phyloP scores from a whole-genome alignment of 2,329 filamentous ascomycete species.

The Thelonectria rubi region DNA sequence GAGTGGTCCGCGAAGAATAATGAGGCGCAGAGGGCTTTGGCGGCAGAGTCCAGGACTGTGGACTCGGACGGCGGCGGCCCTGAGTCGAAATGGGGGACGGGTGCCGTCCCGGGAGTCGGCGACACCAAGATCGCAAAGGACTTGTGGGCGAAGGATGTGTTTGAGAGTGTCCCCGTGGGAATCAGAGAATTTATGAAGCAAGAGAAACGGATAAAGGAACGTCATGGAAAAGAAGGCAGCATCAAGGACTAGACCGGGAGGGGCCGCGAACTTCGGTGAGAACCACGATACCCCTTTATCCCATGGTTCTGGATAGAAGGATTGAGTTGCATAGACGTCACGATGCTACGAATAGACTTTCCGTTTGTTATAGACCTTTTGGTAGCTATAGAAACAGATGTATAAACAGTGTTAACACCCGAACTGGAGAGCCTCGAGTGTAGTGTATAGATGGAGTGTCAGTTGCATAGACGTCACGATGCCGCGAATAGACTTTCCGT shows the following conservation, averaged over 20 bases:
- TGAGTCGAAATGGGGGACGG: constrained; percentile 69
- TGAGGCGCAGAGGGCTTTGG: constrained; percentile 67
- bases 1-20: constrained; percentile 77
- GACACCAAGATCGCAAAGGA: constrained; percentile 58
- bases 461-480: too few relatives aligned
- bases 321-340: constrained; percentile 32
- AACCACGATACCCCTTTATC: constrained; percentile 28
- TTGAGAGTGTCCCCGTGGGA: constrained; percentile 84
- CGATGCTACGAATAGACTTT: constrained; percentile 35
- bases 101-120: constrained; percentile 34
- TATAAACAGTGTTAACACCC: too few relatives aligned
- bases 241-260: constrained; percentile 47
- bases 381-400: not conserved
- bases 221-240: constrained; percentile 68
- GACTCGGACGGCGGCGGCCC: constrained; percentile 84
- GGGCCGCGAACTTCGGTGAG: not conserved
- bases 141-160: constrained; percentile 72
- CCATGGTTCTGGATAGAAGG: constrained; percentile 24
- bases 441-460: too few relatives aligned
- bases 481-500: too few relatives aligned
- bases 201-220: constrained; percentile 87
- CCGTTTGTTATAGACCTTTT: not conserved
- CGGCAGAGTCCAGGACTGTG: constrained; percentile 62
- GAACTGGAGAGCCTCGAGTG: too few relatives aligned
- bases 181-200: constrained; percentile 98